Evolutionary conservation across 257 asterid genomes (phyloP), one percentile per base, ranked within the genome.

Genomic region (Nyctanthes arbortristis): DNA sequence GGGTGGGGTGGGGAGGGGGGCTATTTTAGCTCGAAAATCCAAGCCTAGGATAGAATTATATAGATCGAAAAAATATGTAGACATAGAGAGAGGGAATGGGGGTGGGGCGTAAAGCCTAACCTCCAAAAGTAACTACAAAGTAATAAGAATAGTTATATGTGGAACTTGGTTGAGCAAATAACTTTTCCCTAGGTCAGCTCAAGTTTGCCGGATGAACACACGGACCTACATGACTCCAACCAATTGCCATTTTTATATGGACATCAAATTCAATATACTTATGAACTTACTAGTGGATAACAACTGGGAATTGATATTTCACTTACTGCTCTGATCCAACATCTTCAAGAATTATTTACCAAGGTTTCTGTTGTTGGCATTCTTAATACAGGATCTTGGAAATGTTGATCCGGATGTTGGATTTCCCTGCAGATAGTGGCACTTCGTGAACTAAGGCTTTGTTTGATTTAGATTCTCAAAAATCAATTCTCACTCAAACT

Each of bases 371-470:
- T 68, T 24, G 27, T 45, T 45, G 36, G 70, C 65, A 65, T 75
- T 81, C 84, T 72, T 63, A 58, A 69, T 45, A 37, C 91, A 92
- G 98, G 96, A 77, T 65, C 77, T 82, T 24, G 83, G 78, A 47
- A 87, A 84, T 80, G 93, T 84, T 65, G 96, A 89, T 78, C 82
- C 89, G 3, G 96, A 89, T 72, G 78, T 86, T 72, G 96, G 80
- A 20, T 82, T 93, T 59, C 84, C 86, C 39, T 74, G 67, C n/a
- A 72, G 81, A 69, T 31, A 83, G 65, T 78, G 70, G 35, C 63
- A 63, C 80, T 56, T 64, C 69, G 55, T 79, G 69, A 55, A 70
- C 85, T 68, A n/a, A n/a, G n/a, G n/a, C n/a, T n/a, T n/a, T n/a
- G n/a, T n/a, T n/a, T n/a, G n/a, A n/a, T n/a, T n/a, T n/a, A n/a